Evolutionary conservation across 2,329 filamentous ascomycete genomes (phyloP).

Genomic region (Orbilia blumenaviensis): DNA sequence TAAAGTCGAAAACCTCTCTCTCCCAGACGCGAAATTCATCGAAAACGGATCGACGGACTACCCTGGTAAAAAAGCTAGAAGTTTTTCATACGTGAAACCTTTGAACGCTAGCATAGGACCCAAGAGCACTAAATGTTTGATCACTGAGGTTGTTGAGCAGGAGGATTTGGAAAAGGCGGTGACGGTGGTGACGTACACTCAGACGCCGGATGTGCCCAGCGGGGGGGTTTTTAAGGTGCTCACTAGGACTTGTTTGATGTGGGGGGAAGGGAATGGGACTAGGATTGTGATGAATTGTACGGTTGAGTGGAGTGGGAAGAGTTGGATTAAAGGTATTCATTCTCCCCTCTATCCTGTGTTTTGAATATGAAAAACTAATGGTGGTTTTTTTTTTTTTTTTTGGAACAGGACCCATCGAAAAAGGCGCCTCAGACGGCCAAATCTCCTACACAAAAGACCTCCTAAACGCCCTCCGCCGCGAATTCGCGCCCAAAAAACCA

Average conservation of each 20-base stretch:
- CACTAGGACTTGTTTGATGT: conserved; percentile 92
- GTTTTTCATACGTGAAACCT: conserved; percentile 90
- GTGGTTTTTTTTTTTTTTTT: no score
- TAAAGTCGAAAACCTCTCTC: conserved; percentile 85
- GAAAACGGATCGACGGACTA: conserved; percentile 71
- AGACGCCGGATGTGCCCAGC: conserved; percentile 93
- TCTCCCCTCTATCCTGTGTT: not conserved
- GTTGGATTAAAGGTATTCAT: conserved; percentile 86
- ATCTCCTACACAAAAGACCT: conserved; percentile 82
- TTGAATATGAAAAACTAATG: conserved; percentile 52
- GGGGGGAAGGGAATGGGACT: conserved; percentile 72
- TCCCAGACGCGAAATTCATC: conserved; percentile 65
- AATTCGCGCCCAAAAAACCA: conserved; percentile 72
- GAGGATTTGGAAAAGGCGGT: conserved; percentile 88
- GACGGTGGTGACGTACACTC: conserved; percentile 81
- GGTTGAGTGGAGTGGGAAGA: conserved; percentile 97
- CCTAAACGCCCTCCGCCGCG: conserved; percentile 75
- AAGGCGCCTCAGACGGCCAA: conserved; percentile 91
- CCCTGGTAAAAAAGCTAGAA: conserved; percentile 76
- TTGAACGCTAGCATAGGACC: conserved; percentile 84
- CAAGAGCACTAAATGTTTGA: conserved; percentile 92
- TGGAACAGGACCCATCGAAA: conserved; percentile 84
- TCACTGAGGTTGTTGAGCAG: conserved; percentile 81
- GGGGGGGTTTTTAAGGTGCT: conserved; percentile 91
- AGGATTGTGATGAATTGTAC: conserved; percentile 86